Percentiles rank a stretch among this genome's conserved stretches.
Conservation (phyloP, 805 yeast genomes). For the Pichia ethanolica region DNA sequence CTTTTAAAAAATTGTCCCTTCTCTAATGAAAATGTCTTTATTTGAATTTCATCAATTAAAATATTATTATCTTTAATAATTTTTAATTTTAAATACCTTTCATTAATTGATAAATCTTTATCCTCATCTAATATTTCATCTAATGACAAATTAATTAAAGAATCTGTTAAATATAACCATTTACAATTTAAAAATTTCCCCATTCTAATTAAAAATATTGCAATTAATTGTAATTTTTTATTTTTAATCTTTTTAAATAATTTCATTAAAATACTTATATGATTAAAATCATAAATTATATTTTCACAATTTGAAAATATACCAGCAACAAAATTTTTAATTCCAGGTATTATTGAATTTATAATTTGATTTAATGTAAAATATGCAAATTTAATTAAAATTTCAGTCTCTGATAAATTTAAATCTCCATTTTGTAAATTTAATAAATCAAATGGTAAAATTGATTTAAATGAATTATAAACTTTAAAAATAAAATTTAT, state of each 20-base stretch:
- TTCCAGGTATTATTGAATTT: too few species aligned
- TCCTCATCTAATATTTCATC: not conserved
- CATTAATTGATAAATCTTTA: not conserved
- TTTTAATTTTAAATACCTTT: conserved; percentile 1
- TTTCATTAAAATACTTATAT: not conserved
- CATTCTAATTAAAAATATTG: conserved; percentile 6
- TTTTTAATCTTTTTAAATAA: not conserved
- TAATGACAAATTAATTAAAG: not conserved
- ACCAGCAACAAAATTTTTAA: too few species aligned
- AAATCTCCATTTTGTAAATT: too few species aligned
- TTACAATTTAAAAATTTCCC: conserved; percentile 4
- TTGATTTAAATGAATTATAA: too few species aligned
- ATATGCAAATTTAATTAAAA: too few species aligned
- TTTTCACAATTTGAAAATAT: too few species aligned
- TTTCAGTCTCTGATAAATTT: too few species aligned
- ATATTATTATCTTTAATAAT: not conserved
- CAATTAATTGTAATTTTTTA: not conserved
- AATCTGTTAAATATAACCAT: not conserved
- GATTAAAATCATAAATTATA: too few species aligned
- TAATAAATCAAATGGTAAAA: too few species aligned
- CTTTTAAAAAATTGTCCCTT: conserved; percentile 7
- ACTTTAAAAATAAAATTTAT: too few species aligned
- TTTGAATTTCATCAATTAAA: not conserved
- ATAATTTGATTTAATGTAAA: too few species aligned
- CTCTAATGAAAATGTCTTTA: conserved; percentile 1